These are phyloP conservation scores for Penicillium riverlandense DNA, from an alignment of 495 filamentous ascomycete species.

Conservation along the genomic window DNA sequence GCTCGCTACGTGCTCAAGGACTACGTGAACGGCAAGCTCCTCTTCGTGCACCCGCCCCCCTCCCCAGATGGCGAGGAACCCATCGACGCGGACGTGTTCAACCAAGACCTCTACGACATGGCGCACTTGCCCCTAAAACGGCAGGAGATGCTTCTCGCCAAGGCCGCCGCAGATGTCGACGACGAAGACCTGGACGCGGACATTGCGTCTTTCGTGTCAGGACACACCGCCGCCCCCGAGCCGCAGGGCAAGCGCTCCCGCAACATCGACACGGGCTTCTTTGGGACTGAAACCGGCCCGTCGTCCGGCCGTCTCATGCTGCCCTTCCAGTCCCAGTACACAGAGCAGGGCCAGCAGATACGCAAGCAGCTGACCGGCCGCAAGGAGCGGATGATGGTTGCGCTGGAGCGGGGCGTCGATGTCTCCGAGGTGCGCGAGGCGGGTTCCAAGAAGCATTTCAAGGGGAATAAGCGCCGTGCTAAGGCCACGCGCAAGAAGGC, in stretches of 20 bases:
- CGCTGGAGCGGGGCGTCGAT: constrained; percentile 77
- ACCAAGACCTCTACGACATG: constrained; percentile 77
- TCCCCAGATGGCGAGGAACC: constrained; percentile 38
- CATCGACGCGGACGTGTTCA: constrained; percentile 71
- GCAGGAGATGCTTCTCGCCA: constrained; percentile 44
- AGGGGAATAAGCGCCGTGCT: constrained; percentile 64
- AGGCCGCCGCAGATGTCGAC: constrained; percentile 27
- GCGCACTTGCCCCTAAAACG: constrained; percentile 67
- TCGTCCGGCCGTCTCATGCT: constrained; percentile 59
- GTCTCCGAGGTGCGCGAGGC: constrained; percentile 67
- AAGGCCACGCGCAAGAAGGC: constrained; percentile 44
- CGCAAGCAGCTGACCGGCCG: constrained; percentile 70
- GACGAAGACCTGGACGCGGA: constrained; percentile 37
- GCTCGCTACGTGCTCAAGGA: constrained; percentile 91
- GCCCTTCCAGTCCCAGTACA: constrained; percentile 82
- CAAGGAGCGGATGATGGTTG: constrained; percentile 78
- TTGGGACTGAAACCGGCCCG: constrained; percentile 54
- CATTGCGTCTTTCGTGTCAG: constrained; percentile 9
- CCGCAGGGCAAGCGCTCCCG: constrained; percentile 60
- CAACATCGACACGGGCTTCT: constrained; percentile 79
- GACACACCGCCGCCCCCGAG: constrained; percentile 14
- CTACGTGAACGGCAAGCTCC: constrained; percentile 91
- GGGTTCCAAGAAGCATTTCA: constrained; percentile 90
- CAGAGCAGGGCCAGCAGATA: constrained; percentile 61
- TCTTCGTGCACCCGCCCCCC: constrained; percentile 86